A percentile compares a stretch with the other conserved stretches of the same genome.
phyloP scores from a whole-genome alignment of 805 yeast genomes.

The Debaryomyces castellii region DNA sequence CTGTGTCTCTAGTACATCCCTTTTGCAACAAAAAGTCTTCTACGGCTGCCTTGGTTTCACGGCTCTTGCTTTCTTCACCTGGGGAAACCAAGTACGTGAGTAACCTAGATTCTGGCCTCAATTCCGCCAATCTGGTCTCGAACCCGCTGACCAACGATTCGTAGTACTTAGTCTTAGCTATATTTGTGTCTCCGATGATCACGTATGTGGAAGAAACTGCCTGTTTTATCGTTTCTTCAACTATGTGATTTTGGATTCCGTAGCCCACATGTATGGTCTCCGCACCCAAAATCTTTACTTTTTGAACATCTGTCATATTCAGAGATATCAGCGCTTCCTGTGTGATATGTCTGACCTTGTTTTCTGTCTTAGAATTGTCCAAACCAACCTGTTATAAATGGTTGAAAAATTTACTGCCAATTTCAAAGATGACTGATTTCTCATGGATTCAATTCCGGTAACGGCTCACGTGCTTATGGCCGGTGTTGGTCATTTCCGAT shows the following conservation, averaged over 20 bases:
- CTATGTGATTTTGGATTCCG: conserved; percentile 72
- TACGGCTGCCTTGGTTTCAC: conserved; percentile 87
- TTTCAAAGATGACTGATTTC: neutral
- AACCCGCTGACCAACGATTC: conserved; percentile 46
- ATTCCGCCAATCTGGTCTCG: conserved; percentile 27
- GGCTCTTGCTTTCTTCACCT: conserved; percentile 87
- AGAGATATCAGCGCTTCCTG: neutral
- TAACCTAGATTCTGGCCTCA: conserved; percentile 60
- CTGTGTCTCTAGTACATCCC: conserved; percentile 96
- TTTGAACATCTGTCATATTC: conserved; percentile 32
- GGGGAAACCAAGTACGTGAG: conserved; percentile 79
- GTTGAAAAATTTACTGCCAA: neutral
- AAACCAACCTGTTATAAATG: neutral
- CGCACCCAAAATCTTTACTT: conserved; percentile 75
- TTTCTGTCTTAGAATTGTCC: neutral
- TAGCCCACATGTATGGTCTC: conserved; percentile 90
- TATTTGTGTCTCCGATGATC: conserved; percentile 81
- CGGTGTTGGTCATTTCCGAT: neutral
- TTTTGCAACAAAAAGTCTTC: conserved; percentile 81
- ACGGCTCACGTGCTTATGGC: neutral
- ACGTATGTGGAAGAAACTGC: conserved; percentile 89
- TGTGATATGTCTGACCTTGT: neutral
- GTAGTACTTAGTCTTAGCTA: conserved; percentile 65
- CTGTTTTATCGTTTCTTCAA: conserved; percentile 57
- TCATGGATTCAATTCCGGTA: neutral